Evolutionary conservation across 208 protist species (phyloP), one percentile per base, ranked within the genome.

Genomic region (Naegleria lovaniensis): DNA sequence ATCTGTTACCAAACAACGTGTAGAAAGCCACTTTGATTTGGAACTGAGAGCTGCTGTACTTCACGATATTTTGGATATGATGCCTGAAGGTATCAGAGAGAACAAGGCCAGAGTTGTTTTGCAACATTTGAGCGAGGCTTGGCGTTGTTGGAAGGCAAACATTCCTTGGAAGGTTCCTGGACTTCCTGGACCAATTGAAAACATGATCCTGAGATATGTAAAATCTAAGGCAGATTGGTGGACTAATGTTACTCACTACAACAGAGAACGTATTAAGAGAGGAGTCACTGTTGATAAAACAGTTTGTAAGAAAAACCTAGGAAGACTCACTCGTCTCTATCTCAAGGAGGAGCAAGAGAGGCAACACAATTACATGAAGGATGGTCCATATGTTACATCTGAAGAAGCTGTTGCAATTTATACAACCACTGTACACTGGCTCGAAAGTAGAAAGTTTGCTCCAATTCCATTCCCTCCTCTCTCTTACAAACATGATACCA

Each of bases 151-250:
- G 96, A 99, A 99, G 93, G 98, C 98, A 15, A 99, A 99, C 94
- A 98, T 99, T 92, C 97, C 98, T 85, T 99, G 99, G 99, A 98
- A 98, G 92, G 98, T 99, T 19, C 98, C 98, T 11, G 98, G 98
- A n/a, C 92, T 99, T 85, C 97, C 98, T 29, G 95, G 95, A 43
- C 97, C 99, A 16, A 96, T 99, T 85, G 97, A 99, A 93, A 99
- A 99, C 92, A 97, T 99, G 94, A 99, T 99, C 41, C 92, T 99
- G 22, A 98, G 99, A 93, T 99, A 99, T 93, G 99, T 99, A 59
- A 99, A 99, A 95, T 94, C 97, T 79, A 99, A 99, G 93, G 98
- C 99, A 4, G 99, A 99, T 95, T 99, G 99, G 98, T 99, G 99
- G 97, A 99, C 99, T 16, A 98, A 99, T 88, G 97, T 98, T 0